Base-by-base conservation (phyloP, 1,139 yeast species). In the Protomyces lactucae-debilis region DNA sequence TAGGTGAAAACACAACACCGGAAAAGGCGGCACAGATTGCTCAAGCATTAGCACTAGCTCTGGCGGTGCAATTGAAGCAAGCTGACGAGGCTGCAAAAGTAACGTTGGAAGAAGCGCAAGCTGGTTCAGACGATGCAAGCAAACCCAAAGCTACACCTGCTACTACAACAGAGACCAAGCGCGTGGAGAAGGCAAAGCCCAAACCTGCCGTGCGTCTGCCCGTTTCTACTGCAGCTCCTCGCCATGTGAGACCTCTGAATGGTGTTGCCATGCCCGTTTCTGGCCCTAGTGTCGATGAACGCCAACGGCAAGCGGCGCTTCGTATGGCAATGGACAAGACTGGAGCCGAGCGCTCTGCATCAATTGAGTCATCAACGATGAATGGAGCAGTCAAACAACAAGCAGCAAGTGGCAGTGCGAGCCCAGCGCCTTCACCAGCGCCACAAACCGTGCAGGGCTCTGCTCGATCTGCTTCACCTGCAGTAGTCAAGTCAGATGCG, bases 11-110 rank as follows among this genome's bases (percentile, higher is more conserved):
- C 43, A 66, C 64, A 23, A 54, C 55, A 32, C 64, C 68, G 10
- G 61, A 55, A 16, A 55, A 69, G 39, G 71, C 70, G 2, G 66
- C 69, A 4, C 69, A 69, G 45, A 57, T 69, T 14, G 70, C 71
- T 25, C 68, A 69, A 37, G 70, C 70, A 6, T 59, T 69, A 16
- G 69, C 68, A 45, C 64, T 68, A 54, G 65, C 70, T 14, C 52
- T 69, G 35, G 71, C 70, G 10, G 68, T 68, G 21, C 65, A 66
- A 37, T 16, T 66, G 12, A 61, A 61, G 43, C 60, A 66, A 52
- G 53, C 56, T 1, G 57, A 39, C 45, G 45, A 48, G 4, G 40
- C 55, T 14, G 18, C 21, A 4, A 39, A 55, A 12, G 35, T 55
- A 3, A 28, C 51, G 21, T 21, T 21, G 6, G 40, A n/a, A 12